Base-by-base conservation (phyloP, 2,329 filamentous ascomycete species). In the Microcyclosporella mali region DNA sequence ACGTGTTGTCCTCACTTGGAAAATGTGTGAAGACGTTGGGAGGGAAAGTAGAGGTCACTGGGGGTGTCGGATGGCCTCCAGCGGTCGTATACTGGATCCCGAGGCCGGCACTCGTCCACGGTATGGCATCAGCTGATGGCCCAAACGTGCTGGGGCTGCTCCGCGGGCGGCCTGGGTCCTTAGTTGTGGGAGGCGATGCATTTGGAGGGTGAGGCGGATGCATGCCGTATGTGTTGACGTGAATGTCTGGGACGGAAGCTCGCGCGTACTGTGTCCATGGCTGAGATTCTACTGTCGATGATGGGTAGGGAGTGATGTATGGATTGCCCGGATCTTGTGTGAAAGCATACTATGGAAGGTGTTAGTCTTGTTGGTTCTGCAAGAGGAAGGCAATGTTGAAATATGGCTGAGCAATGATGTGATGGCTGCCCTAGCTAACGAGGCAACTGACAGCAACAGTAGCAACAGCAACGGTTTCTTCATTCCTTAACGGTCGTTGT, bases 121-220 rank as follows among this genome's bases (percentile, higher is more conserved):
- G 46, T 14, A 63, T 55, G 9, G 57, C 53, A 6, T 68, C 65
- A 21, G 59, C 54, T 9, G 57, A 61, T 2, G 68, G 64, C 21
- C 64, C 65, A 37, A 70, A 65, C 1, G 62, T 64, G 42, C 65
- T 67, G n/a, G 68, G 68, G 46, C 65, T 70, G 50, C 68, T 71
- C 40, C 62, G 61, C 28, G 68, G 64, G 9, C 67, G 55, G 28
- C 58, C 52, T 4, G 63, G 64, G 12, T 63, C 52, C 35, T 51
- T 52, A 41, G 50, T 45, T 25, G 49, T 47, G 19, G 46, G 27
- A 32, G 37, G 36, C 8, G 28, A 31, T 33, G 51, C 50, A 43
- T 47, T 37, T 16, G 43, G 43, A 44, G 43, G 52, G 21, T 47
- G 46, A 33, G 40, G 40, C 17, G 50, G 44, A 17, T 50, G 54